These are phyloP conservation scores for Conringia planisiliqua DNA, from an alignment of 345 rosid genomes.

Conservation along the genomic window DNA sequence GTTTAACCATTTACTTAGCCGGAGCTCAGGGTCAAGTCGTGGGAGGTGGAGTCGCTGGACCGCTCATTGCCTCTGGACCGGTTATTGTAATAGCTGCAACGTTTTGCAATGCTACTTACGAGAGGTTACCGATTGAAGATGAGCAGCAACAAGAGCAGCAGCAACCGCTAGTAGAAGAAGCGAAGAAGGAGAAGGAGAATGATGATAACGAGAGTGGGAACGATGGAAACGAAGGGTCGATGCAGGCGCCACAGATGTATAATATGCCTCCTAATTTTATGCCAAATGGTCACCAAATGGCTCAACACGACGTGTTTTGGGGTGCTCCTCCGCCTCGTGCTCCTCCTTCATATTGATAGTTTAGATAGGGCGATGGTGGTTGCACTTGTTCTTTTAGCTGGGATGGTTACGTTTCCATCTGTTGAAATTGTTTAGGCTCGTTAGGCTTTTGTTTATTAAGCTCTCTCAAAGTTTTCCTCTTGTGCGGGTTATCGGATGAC, in stretches of 20 bases:
- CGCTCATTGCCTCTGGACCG: conserved; percentile 74
- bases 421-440: conserved; percentile 8
- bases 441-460: conserved; percentile 27
- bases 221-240: conserved; percentile 37
- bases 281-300: conserved; percentile 69
- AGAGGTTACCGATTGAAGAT: conserved; percentile 63
- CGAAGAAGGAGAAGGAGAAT: conserved; percentile 38
- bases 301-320: conserved; percentile 79
- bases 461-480: neutral
- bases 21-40: conserved; percentile 93
- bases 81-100: conserved; percentile 87
- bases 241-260: conserved; percentile 44
- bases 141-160: conserved; percentile 33
- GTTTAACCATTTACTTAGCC: conserved; percentile 69
- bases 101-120: conserved; percentile 74
- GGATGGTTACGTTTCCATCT: conserved; percentile 7
- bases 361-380: conserved; percentile 17
- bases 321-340: conserved; percentile 64
- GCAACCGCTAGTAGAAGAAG: conserved; percentile 25
- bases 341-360: conserved; percentile 48
- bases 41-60: conserved; percentile 72
- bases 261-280: conserved; percentile 64
- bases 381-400: neutral
- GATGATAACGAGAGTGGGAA: conserved; percentile 24
- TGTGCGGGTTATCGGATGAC: conserved; percentile 14